These are phyloP conservation scores for Salix purpurea DNA, from an alignment of 345 rosid species.

Conservation along the genomic window DNA sequence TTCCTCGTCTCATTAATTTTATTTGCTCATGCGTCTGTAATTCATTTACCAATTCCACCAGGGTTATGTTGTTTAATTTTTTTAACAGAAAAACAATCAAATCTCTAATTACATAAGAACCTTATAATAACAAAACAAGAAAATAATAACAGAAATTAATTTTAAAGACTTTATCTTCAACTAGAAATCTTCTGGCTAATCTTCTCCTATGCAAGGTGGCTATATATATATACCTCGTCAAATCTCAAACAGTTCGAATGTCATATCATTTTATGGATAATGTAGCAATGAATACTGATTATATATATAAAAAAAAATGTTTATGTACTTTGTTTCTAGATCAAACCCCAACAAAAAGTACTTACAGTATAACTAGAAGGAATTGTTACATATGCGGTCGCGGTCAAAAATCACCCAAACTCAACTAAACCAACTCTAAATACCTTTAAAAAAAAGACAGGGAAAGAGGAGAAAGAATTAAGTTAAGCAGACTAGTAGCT, in stretches of 20 bases:
- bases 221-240: neutral
- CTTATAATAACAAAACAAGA: too few relatives aligned
- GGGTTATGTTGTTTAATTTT: too few relatives aligned
- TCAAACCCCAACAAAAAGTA: constrained; percentile 10
- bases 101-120: too few relatives aligned
- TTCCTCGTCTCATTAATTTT: too few relatives aligned
- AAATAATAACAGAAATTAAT: too few relatives aligned
- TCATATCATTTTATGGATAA: neutral
- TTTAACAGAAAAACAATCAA: too few relatives aligned
- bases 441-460: neutral
- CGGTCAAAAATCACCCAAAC: neutral
- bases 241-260: neutral
- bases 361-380: neutral
- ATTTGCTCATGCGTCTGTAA: too few relatives aligned
- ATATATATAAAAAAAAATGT: neutral
- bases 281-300: constrained; percentile 4
- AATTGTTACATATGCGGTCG: neutral
- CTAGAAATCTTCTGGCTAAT: too few relatives aligned
- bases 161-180: too few relatives aligned
- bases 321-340: constrained; percentile 14
- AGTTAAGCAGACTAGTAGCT: neutral
- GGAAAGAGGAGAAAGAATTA: neutral
- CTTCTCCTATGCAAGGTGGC: too few relatives aligned
- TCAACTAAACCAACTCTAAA: constrained; percentile 2
- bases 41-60: too few relatives aligned